A percentile compares a stretch with the other conserved stretches of the same genome.
These are phyloP conservation scores for Pneumocystis jirovecii DNA, from an alignment of 1,139 yeast genomes.

Conservation along the genomic window DNA sequence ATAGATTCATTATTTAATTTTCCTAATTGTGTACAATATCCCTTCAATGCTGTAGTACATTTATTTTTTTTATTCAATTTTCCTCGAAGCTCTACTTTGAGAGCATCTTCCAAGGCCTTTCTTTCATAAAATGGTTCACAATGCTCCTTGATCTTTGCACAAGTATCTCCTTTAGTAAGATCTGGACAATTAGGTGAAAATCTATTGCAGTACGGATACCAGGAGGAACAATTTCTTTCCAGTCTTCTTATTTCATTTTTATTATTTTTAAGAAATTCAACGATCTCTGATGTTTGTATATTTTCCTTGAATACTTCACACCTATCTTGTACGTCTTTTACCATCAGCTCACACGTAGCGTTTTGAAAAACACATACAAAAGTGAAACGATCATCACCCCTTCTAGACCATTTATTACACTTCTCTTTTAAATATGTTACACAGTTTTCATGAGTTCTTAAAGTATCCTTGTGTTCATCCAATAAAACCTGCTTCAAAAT, in stretches of 20 bases:
- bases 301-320: too few species aligned
- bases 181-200: background rate
- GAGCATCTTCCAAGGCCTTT: background rate
- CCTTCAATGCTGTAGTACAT: background rate
- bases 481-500: too few species aligned
- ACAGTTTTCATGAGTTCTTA: too few species aligned
- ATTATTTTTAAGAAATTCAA: background rate
- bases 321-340: too few species aligned
- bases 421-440: too few species aligned
- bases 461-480: too few species aligned
- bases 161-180: background rate
- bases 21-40: background rate
- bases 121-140: background rate
- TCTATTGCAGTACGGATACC: background rate
- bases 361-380: too few species aligned
- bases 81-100: background rate
- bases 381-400: too few species aligned
- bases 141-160: background rate
- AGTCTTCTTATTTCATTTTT: too few species aligned
- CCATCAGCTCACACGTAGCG: too few species aligned
- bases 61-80: background rate
- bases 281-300: background rate
- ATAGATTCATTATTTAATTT: background rate
- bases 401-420: too few species aligned
- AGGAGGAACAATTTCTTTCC: background rate